phyloP scores from a whole-genome alignment of 768 basidiomycete genomes.

The Daedaleopsis nitida region DNA sequence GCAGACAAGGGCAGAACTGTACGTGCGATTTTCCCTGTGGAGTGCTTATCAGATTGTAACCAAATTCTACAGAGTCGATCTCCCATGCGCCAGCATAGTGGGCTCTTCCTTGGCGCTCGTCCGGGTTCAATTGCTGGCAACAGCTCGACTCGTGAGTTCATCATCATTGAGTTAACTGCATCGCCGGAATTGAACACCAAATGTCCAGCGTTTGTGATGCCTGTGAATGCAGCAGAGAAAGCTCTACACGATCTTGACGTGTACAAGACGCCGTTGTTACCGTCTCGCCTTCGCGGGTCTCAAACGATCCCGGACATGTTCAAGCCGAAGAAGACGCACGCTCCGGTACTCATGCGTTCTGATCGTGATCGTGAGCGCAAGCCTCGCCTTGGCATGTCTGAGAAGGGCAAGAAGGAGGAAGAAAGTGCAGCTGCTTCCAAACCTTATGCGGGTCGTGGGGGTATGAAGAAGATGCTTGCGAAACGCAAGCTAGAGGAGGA shows the following conservation, averaged over 20 bases:
- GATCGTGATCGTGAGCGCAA: constrained; percentile 55
- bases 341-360: constrained; percentile 59
- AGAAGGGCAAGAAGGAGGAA: constrained; percentile 37
- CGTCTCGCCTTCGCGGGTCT: constrained; percentile 54
- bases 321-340: constrained; percentile 47
- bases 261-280: constrained; percentile 78
- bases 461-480: constrained; percentile 76
- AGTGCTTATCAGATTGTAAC: constrained; percentile 22
- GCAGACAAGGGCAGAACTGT: constrained; percentile 22
- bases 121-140: constrained; percentile 8
- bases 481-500: constrained; percentile 60
- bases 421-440: constrained; percentile 53
- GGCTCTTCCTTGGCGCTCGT: constrained; percentile 15
- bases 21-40: not conserved
- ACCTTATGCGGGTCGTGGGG: constrained; percentile 78
- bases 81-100: constrained; percentile 19
- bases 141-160: constrained; percentile 10
- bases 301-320: constrained; percentile 63
- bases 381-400: constrained; percentile 46
- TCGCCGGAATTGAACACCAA: not conserved
- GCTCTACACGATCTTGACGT: constrained; percentile 73
- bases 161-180: not conserved
- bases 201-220: constrained; percentile 23
- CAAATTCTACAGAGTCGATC: constrained; percentile 14
- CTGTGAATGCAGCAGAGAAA: constrained; percentile 59